phyloP scores from a whole-genome alignment of 805 yeast species.

The Hyphopichia homilentoma region DNA sequence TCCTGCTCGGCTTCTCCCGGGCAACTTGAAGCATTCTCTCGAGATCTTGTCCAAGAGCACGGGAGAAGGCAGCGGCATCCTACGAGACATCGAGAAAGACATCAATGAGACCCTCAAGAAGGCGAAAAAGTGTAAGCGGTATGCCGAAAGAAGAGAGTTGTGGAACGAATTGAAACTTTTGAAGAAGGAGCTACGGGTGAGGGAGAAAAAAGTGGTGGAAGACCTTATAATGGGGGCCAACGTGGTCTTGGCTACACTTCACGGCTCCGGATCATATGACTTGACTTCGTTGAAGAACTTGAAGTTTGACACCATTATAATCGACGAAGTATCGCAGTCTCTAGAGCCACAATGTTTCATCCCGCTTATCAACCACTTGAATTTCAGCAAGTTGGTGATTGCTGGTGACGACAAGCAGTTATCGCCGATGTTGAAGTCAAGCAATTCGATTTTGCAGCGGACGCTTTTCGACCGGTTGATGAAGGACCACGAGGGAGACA shows the following conservation, averaged over 20 bases:
- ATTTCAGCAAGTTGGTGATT: conserved; percentile 56
- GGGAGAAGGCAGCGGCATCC: conserved; percentile 48
- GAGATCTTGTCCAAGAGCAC: conserved; percentile 63
- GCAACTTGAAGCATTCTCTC: conserved; percentile 66
- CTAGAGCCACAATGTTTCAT: conserved; percentile 97
- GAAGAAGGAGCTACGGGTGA: conserved; percentile 60
- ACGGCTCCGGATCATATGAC: conserved; percentile 79
- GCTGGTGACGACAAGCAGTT: conserved; percentile 94
- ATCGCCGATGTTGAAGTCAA: conserved; percentile 73
- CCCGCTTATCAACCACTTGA: conserved; percentile 67
- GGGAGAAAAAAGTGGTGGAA: conserved; percentile 62
- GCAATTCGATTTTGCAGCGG: conserved; percentile 47
- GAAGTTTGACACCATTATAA: conserved; percentile 74
- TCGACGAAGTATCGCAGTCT: conserved; percentile 94
- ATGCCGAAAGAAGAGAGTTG: conserved; percentile 59
- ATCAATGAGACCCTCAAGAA: conserved; percentile 58
- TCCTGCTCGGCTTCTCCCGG: conserved; percentile 76
- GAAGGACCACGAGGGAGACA: conserved; percentile 34
- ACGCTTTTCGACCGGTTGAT: conserved; percentile 84
- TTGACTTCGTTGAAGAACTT: conserved; percentile 42
- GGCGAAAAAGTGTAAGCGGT: conserved; percentile 58
- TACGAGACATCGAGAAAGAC: conserved; percentile 67
- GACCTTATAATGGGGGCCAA: conserved; percentile 58
- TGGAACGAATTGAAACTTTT: conserved; percentile 68
- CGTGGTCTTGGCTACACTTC: conserved; percentile 80